Evolutionary conservation across 305 asterid genomes (phyloP), one percentile per base, ranked within the genome.

Genomic region (Solanum hybrid): DNA sequence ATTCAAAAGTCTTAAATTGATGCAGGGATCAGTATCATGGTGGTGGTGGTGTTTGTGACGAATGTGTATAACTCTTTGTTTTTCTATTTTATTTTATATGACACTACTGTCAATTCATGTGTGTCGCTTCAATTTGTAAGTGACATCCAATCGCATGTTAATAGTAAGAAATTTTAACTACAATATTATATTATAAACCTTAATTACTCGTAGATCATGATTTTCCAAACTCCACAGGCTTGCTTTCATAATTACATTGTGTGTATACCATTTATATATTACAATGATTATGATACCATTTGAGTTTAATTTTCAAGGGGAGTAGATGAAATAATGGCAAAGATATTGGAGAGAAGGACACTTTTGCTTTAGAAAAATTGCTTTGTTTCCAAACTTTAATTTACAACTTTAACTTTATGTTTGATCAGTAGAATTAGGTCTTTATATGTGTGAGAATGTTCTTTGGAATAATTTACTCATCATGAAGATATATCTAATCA

Each of bases 361-460:
- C 90, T 89, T 91, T 90, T 88, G 90, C 90, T 88, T 91, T 91
- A n/a, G 75, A 6, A 26, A 86, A 40, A 82, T 85, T 46, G 82
- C 86, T 89, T 84, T 88, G 87, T 88, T 90, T 90, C 42, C 88
- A 66, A 86, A 66, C 88, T 87, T 87, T 86, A 86, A 20, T 32
- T 32, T 32, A 32, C 34, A 32, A 32, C 34, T 4, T 32, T 32
- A 32, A 4, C 34, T 32, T 32, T 32, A 32, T 32, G 36, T 89
- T 56, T 56, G 69, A 42, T 29, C 88, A 13, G 60, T 11, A 56
- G 27, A 34, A 42, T 69, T 86, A 31, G 6, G 38, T 87, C 86
- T 89, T 91, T 89, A 29, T 38, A 76, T 86, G 85, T 78, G 56
- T 40, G 69, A 26, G 90, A 82, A 89, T 87, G 90, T 86, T 80